Percentiles rank a stretch among this genome's conserved stretches.
These are phyloP conservation scores for Boletus reticuloceps DNA, from an alignment of 768 basidiomycete species.

Conservation along the genomic window DNA sequence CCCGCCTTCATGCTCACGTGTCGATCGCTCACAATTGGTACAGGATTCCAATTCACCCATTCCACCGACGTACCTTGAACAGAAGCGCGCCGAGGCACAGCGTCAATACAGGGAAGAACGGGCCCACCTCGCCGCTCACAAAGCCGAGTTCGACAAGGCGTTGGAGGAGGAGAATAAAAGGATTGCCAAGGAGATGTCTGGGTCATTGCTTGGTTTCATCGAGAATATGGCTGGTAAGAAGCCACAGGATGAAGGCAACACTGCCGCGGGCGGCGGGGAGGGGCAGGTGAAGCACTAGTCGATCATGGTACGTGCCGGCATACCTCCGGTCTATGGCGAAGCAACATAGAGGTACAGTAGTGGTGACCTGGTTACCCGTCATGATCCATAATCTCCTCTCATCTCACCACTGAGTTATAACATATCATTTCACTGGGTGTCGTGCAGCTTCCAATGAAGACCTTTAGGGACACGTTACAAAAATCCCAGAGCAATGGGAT, in stretches of 20 bases:
- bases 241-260: slow-evolving; percentile 4
- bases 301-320: neutral
- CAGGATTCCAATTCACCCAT: slow-evolving; percentile 31
- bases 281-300: slow-evolving; percentile 6
- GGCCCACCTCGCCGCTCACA: slow-evolving; percentile 50
- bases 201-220: slow-evolving; percentile 36
- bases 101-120: slow-evolving; percentile 50
- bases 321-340: neutral
- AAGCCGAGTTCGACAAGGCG: slow-evolving; percentile 46
- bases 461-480: too few species aligned
- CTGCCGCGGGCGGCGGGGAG: slow-evolving; percentile 10
- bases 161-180: slow-evolving; percentile 53
- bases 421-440: neutral
- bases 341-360: slow-evolving; percentile 9
- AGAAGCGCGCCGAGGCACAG: slow-evolving; percentile 51
- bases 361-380: neutral
- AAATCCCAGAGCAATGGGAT: too few species aligned
- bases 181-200: slow-evolving; percentile 46
- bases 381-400: slow-evolving; percentile 3
- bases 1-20: neutral
- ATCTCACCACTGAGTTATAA: neutral
- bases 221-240: slow-evolving; percentile 26
- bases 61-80: slow-evolving; percentile 52
- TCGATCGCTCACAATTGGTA: neutral
- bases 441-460: neutral